Evolutionary conservation across 805 yeast genomes (phyloP).

Genomic region (Lachancea cidri): DNA sequence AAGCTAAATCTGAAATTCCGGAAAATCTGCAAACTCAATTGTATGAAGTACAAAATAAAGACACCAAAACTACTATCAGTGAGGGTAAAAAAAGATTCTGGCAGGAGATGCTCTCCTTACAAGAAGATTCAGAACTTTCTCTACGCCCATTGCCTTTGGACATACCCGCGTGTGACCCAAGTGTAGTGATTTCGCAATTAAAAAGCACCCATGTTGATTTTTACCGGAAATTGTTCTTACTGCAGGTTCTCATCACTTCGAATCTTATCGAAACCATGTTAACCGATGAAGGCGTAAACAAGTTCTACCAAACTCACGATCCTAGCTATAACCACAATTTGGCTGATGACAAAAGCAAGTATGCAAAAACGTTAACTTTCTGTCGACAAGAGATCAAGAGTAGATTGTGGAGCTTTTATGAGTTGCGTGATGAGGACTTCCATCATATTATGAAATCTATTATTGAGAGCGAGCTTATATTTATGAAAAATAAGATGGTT

Average conservation of each 20-base stretch:
- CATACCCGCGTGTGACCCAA: slow-evolving; percentile 17
- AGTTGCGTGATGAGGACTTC: slow-evolving; percentile 21
- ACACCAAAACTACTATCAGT: not conserved
- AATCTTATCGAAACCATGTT: slow-evolving; percentile 3
- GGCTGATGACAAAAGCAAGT: too few relatives aligned
- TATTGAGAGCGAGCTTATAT: slow-evolving; percentile 13
- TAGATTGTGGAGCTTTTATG: slow-evolving; percentile 20
- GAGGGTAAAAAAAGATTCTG: not conserved
- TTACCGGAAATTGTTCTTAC: slow-evolving; percentile 27
- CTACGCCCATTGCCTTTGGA: slow-evolving; percentile 15
- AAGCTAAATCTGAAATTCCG: not conserved
- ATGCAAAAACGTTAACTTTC: not conserved
- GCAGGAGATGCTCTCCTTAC: not conserved
- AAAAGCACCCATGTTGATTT: slow-evolving; percentile 19
- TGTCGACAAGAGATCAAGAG: not conserved
- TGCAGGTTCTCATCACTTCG: slow-evolving; percentile 21
- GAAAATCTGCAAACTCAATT: not conserved
- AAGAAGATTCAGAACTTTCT: not conserved
- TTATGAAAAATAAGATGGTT: slow-evolving; percentile 15
- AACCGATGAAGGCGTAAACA: slow-evolving; percentile 1
- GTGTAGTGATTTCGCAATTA: slow-evolving; percentile 20
- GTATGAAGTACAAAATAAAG: slow-evolving; percentile 1
- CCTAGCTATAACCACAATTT: not conserved
- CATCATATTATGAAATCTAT: slow-evolving; percentile 11
- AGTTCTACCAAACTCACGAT: slow-evolving; percentile 2